phyloP scores from a whole-genome alignment of 1,284 basidiomycete genomes.

The Rhizoctonia solani region DNA sequence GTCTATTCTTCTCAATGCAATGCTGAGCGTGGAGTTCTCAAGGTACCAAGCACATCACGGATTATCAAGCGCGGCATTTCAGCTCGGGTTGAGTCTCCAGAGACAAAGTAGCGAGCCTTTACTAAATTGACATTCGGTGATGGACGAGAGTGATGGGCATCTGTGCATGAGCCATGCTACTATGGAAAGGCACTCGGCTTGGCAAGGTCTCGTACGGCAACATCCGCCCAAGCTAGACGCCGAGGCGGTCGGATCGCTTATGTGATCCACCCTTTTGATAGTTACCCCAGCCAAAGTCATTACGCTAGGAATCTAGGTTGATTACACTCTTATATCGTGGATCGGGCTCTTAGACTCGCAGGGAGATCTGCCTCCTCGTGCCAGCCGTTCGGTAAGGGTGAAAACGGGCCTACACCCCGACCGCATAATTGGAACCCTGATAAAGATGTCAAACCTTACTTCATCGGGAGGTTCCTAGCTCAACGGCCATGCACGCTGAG shows the following conservation, averaged over 20 bases:
- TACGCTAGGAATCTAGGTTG: neutral
- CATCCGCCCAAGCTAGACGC: constrained; percentile 2
- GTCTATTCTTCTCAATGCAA: neutral
- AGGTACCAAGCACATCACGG: neutral
- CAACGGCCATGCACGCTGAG: constrained; percentile 30
- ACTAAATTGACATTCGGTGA: constrained; percentile 10
- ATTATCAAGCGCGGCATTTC: neutral
- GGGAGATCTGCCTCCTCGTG: neutral
- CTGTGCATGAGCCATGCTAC: neutral
- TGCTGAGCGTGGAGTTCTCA: neutral
- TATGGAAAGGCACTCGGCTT: constrained; percentile 1
- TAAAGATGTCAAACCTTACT: neutral
- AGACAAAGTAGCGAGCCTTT: neutral
- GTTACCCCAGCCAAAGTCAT: neutral
- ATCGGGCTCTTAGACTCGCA: constrained; percentile 10
- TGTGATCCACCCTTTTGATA: neutral
- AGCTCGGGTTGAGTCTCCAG: constrained; percentile 1
- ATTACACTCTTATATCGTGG: constrained; percentile 1
- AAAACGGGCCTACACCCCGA: neutral
- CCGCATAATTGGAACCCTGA: neutral
- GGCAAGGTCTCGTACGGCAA: constrained; percentile 5
- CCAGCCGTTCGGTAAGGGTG: neutral
- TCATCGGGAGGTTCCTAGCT: constrained; percentile 24
- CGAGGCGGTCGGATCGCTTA: constrained; percentile 24
- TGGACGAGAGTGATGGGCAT: neutral